phyloP scores from a whole-genome alignment of 2,329 filamentous ascomycete genomes.

The Trichoderma cornu-damae region DNA sequence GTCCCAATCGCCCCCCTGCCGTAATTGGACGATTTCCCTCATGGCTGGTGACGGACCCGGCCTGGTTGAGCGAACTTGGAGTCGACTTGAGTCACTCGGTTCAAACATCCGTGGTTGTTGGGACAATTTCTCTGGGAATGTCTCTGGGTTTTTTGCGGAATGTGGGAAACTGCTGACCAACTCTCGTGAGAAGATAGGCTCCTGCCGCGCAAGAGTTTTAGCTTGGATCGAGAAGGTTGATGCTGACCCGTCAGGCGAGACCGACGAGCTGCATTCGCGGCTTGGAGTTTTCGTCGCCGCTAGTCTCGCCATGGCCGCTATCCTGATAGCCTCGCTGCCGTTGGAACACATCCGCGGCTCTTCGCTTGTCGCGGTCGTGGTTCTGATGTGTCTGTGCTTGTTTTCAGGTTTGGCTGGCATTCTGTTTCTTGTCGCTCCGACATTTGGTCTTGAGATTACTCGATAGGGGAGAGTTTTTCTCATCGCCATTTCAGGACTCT shows the following conservation, averaged over 20 bases:
- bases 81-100: not conserved
- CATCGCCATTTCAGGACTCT: not conserved
- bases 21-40: not conserved
- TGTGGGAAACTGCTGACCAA: not conserved
- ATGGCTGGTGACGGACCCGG: not conserved
- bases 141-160: not conserved
- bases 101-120: not conserved
- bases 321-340: not conserved
- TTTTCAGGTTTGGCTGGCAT: not conserved
- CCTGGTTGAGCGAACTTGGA: not conserved
- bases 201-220: not conserved
- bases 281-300: not conserved
- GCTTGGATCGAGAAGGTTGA: not conserved
- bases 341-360: not conserved
- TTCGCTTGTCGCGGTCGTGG: not conserved
- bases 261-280: not conserved
- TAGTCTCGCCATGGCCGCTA: not conserved
- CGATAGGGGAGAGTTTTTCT: not conserved
- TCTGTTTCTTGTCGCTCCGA: not conserved
- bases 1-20: not conserved
- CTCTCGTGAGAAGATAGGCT: not conserved
- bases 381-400: not conserved
- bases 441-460: not conserved
- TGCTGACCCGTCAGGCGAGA: not conserved
- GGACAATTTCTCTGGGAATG: no score